Evolutionary conservation across 768 basidiomycete species (phyloP).

Genomic region (Fistulinella prunicolor): DNA sequence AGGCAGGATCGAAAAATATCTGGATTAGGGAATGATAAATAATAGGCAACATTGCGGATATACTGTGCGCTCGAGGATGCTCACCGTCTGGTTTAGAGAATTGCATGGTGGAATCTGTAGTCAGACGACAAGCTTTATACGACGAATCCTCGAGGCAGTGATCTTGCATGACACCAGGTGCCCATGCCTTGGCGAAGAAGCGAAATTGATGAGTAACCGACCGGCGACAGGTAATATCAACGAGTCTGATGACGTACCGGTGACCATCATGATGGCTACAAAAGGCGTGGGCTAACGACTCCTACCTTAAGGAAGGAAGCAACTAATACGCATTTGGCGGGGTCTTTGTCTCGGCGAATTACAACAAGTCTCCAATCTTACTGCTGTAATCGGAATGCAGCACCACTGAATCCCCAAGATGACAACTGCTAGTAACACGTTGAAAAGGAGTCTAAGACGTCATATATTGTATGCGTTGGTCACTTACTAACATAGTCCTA

Average conservation of each 20-base stretch:
- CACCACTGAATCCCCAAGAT: too few relatives aligned
- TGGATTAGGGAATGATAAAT: background rate
- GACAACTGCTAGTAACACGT: conserved; percentile 4
- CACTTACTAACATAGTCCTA: background rate
- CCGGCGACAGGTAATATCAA: too few relatives aligned
- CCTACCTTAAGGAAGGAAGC: background rate
- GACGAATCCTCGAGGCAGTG: conserved; percentile 5
- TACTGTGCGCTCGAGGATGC: background rate
- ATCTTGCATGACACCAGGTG: background rate
- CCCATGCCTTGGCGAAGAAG: conserved; percentile 1
- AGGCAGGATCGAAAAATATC: conserved; percentile 14
- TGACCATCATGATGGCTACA: background rate
- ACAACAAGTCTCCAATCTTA: background rate
- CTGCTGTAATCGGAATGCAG: too few relatives aligned
- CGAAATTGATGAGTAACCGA: conserved; percentile 10
- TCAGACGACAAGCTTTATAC: conserved; percentile 13
- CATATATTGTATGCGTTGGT: background rate
- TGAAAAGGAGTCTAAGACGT: background rate
- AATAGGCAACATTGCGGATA: background rate
- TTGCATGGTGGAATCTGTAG: background rate
- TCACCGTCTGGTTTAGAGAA: conserved; percentile 9
- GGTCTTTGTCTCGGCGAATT: background rate
- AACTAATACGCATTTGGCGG: too few relatives aligned
- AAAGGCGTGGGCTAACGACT: background rate
- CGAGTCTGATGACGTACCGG: background rate